phyloP scores from a whole-genome alignment of 345 rosid species.

The Limnanthes douglasii region DNA sequence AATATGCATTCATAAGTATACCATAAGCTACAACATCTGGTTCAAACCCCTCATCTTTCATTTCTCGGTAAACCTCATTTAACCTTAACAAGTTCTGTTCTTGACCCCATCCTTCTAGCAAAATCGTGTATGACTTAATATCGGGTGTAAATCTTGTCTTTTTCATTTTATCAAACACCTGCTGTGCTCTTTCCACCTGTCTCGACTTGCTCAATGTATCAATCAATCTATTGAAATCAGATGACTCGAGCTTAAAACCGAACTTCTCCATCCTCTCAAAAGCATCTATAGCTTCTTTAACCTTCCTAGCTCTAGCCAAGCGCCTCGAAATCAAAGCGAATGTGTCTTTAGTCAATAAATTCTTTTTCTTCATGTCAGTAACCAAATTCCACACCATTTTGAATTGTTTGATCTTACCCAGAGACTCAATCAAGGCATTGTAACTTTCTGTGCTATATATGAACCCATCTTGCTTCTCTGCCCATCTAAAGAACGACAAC shows the following conservation, averaged over 20 bases:
- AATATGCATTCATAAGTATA: constrained; percentile 54
- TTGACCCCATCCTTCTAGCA: constrained; percentile 81
- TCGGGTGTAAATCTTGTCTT: constrained; percentile 48
- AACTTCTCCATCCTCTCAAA: constrained; percentile 63
- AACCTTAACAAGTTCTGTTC: constrained; percentile 41
- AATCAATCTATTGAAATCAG: constrained; percentile 53
- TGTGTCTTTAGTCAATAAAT: constrained; percentile 55
- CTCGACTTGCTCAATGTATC: constrained; percentile 58
- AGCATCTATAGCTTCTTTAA: constrained; percentile 51
- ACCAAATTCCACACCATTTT: constrained; percentile 45
- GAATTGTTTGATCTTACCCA: constrained; percentile 82
- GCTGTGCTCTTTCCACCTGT: constrained; percentile 51
- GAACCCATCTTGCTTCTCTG: constrained; percentile 58
- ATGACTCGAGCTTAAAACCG: constrained; percentile 39
- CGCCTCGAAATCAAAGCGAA: constrained; percentile 57
- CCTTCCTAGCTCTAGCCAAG: constrained; percentile 57
- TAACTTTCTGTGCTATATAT: constrained; percentile 41
- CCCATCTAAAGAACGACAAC: constrained; percentile 58
- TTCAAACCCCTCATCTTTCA: constrained; percentile 65
- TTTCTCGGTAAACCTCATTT: constrained; percentile 52
- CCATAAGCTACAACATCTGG: constrained; percentile 75
- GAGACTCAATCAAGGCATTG: constrained; percentile 57
- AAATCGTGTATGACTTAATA: constrained; percentile 55
- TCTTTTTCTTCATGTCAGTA: constrained; percentile 46
- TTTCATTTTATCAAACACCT: constrained; percentile 78